Percentiles rank a stretch among this genome's conserved stretches.
Conservation (phyloP, 768 basidiomycete genomes). For the Sarcodon sp. region DNA sequence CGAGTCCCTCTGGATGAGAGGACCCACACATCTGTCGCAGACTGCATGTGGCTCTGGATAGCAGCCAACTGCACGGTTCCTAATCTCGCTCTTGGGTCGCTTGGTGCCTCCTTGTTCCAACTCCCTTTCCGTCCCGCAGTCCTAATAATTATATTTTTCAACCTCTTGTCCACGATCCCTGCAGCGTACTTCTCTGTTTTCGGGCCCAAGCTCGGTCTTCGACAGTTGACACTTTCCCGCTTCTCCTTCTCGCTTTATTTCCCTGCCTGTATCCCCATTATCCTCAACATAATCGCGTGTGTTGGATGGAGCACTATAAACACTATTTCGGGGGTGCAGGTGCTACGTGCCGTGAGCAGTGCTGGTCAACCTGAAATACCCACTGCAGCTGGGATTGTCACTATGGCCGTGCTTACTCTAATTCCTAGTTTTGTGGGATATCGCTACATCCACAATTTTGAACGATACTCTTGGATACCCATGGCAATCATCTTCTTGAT, state of each 20-base stretch:
- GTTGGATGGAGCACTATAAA: conserved; percentile 28
- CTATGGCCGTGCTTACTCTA: conserved; percentile 28
- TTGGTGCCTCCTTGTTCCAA: conserved; percentile 20
- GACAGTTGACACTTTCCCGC: conserved; percentile 28
- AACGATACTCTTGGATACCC: conserved; percentile 33
- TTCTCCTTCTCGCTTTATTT: conserved; percentile 24
- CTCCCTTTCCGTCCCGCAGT: conserved; percentile 21
- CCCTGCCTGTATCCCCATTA: conserved; percentile 12
- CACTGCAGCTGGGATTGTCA: conserved; percentile 25
- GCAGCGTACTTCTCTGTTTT: conserved; percentile 22
- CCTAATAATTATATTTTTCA: conserved; percentile 27
- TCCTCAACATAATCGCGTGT: conserved; percentile 28
- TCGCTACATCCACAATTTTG: conserved; percentile 26
- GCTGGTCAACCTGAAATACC: conserved; percentile 14
- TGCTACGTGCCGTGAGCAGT: conserved; percentile 16
- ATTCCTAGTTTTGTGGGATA: conserved; percentile 26
- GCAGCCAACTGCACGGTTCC: conserved; percentile 16
- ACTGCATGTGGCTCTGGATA: conserved; percentile 14
- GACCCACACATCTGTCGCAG: not conserved
- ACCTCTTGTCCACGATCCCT: conserved; percentile 18
- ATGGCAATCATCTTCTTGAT: conserved; percentile 25
- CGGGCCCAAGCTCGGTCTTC: conserved; percentile 25
- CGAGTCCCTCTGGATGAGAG: conserved; percentile 17
- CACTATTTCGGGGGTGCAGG: conserved; percentile 17
- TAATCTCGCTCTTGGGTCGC: conserved; percentile 24